A percentile compares a stretch with the other conserved stretches of the same genome.
Evolutionary conservation across 352 stramenopile species (phyloP).

Genomic region (Phytophthora sp.): DNA sequence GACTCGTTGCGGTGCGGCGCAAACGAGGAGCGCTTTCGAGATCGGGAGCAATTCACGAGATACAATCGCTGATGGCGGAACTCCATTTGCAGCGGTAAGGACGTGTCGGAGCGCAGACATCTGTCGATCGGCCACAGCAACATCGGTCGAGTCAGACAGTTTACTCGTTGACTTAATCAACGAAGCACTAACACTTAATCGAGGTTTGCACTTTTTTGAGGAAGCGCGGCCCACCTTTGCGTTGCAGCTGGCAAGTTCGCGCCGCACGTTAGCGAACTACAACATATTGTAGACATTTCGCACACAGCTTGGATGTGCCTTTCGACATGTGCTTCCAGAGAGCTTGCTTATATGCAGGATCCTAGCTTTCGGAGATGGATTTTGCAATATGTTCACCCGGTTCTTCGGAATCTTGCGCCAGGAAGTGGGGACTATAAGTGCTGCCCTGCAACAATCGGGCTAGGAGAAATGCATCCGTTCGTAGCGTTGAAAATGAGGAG

Average conservation of each 20-base stretch:
- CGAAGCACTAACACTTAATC: too few species aligned
- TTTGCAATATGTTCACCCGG: constrained; percentile 1
- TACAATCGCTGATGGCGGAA: constrained; percentile 12
- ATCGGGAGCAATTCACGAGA: constrained; percentile 3
- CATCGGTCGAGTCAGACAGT: constrained; percentile 4
- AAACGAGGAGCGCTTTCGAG: constrained; percentile 15
- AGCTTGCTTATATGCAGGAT: background rate
- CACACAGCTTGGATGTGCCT: background rate
- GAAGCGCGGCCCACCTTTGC: too few species aligned
- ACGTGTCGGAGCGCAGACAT: constrained; percentile 3
- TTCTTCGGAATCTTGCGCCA: constrained; percentile 2
- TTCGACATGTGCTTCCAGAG: constrained; percentile 16
- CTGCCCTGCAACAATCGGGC: too few species aligned
- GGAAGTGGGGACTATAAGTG: background rate
- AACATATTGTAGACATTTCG: background rate
- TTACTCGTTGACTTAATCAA: too few species aligned
- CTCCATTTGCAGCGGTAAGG: constrained; percentile 12
- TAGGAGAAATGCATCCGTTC: background rate
- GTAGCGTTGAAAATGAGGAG: background rate
- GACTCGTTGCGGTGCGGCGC: background rate
- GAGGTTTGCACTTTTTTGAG: too few species aligned
- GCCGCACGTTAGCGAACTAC: constrained; percentile 10
- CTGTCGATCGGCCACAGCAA: constrained; percentile 4
- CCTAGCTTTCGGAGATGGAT: background rate
- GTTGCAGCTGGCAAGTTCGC: too few species aligned